These are phyloP conservation scores for Cephalotrichum gorgonifer DNA, from an alignment of 2,329 filamentous ascomycete species.

Conservation along the genomic window DNA sequence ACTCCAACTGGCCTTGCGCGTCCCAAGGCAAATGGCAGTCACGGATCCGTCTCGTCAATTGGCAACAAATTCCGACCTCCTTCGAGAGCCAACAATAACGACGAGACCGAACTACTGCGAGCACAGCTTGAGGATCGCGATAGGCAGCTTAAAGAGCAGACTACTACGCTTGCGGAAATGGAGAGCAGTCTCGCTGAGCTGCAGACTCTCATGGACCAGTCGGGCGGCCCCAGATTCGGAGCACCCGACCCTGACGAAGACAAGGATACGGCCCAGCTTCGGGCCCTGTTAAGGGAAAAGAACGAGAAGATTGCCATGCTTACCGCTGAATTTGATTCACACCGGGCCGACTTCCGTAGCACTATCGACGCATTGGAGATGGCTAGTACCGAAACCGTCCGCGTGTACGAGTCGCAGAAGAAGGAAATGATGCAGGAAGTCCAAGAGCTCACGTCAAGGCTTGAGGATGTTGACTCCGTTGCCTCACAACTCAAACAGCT, in stretches of 20 bases:
- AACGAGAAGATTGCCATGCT: conserved; percentile 93
- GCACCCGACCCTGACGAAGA: conserved; percentile 34
- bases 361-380: conserved; percentile 95
- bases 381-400: conserved; percentile 88
- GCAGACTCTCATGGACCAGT: conserved; percentile 53
- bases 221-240: conserved; percentile 10
- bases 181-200: conserved; percentile 78
- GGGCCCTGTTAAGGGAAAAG: conserved; percentile 80
- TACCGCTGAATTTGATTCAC: conserved; percentile 87
- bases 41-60: conserved; percentile 45
- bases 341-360: conserved; percentile 89
- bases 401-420: conserved; percentile 91
- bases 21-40: conserved; percentile 41
- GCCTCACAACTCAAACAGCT: conserved; percentile 88
- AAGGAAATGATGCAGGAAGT: conserved; percentile 77
- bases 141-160: conserved; percentile 79
- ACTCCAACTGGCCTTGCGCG: conserved; percentile 42
- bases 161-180: conserved; percentile 75
- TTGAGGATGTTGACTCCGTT: conserved; percentile 84
- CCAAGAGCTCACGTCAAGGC: conserved; percentile 69
- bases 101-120: conserved; percentile 64
- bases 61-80: conserved; percentile 40
- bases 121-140: conserved; percentile 74
- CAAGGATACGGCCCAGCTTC: conserved; percentile 65
- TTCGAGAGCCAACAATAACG: conserved; percentile 51